These are phyloP conservation scores for Aspergillus amoenus DNA, from an alignment of 2,329 filamentous ascomycete species.

Conservation along the genomic window DNA sequence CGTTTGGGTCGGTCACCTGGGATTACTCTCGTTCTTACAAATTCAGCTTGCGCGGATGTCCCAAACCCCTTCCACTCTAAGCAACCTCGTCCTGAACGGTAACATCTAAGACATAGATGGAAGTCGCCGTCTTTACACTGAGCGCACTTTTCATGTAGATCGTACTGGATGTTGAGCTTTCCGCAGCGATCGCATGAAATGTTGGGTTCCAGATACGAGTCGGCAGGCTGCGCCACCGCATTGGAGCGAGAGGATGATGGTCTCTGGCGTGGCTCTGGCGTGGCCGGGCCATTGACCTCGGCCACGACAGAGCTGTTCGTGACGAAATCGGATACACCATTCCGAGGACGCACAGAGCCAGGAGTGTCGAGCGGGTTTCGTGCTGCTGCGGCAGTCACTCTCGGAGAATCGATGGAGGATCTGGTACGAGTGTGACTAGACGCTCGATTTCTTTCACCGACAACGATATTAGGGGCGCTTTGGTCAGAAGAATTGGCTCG, in stretches of 20 bases:
- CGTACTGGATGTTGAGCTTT: constrained; percentile 74
- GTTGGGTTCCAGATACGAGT: constrained; percentile 66
- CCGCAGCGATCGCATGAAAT: constrained; percentile 72
- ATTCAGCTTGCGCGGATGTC: constrained; percentile 66
- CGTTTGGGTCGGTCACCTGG: constrained; percentile 21
- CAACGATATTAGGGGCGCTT: constrained; percentile 26
- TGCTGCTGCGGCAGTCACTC: constrained; percentile 19
- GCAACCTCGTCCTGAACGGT: constrained; percentile 74
- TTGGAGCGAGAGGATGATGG: constrained; percentile 33
- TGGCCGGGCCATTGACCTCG: constrained; percentile 18
- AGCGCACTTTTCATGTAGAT: constrained; percentile 79
- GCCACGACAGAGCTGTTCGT: constrained; percentile 15
- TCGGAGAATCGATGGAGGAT: constrained; percentile 25
- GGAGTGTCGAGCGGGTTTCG: constrained; percentile 17
- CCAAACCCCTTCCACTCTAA: constrained; percentile 88
- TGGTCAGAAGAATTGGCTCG: constrained; percentile 36
- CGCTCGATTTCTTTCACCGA: constrained; percentile 24
- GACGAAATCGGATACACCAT: constrained; percentile 2
- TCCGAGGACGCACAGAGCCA: background rate
- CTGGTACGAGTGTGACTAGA: constrained; percentile 23
- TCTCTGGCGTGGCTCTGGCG: constrained; percentile 27
- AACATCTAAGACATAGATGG: constrained; percentile 80
- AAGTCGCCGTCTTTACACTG: constrained; percentile 69
- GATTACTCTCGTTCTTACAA: constrained; percentile 54
- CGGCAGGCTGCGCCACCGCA: constrained; percentile 16